Percentiles rank a stretch among this genome's conserved stretches.
phyloP scores from a whole-genome alignment of 2,329 filamentous ascomycete genomes.

The Cryphonectria parasitica region DNA sequence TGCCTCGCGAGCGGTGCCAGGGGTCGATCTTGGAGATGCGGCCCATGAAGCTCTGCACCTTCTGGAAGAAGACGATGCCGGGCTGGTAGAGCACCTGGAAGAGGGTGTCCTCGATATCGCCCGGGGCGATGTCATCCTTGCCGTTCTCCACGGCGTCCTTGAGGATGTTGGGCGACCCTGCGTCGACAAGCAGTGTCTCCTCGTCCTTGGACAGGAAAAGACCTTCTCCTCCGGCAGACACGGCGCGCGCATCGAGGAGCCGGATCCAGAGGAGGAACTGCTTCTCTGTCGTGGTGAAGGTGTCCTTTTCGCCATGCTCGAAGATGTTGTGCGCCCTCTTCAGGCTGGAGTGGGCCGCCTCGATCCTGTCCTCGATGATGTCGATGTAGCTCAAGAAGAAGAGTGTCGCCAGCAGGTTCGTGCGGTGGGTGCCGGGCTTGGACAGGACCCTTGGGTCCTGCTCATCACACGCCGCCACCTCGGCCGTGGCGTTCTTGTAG shows the following conservation, averaged over 20 bases:
- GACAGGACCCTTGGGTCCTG: slow-evolving; percentile 29
- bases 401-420: slow-evolving; percentile 52
- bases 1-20: slow-evolving; percentile 59
- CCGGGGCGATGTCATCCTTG: slow-evolving; percentile 33
- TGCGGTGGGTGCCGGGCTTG: slow-evolving; percentile 39
- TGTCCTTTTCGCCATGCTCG: slow-evolving; percentile 43
- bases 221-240: slow-evolving; percentile 60
- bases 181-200: slow-evolving; percentile 49
- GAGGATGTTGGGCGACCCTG: slow-evolving; percentile 47
- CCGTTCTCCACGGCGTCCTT: slow-evolving; percentile 35
- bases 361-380: slow-evolving; percentile 47
- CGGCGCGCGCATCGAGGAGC: slow-evolving; percentile 57
- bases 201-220: slow-evolving; percentile 55
- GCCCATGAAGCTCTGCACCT: slow-evolving; percentile 61
- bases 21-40: slow-evolving; percentile 60
- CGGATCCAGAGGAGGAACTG: slow-evolving; percentile 59
- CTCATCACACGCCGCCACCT: slow-evolving; percentile 37
- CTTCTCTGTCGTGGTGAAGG: slow-evolving; percentile 47
- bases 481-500: slow-evolving; percentile 43
- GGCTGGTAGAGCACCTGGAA: slow-evolving; percentile 61
- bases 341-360: slow-evolving; percentile 53
- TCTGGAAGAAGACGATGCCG: slow-evolving; percentile 60
- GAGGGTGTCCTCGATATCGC: slow-evolving; percentile 53
- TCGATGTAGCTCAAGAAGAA: slow-evolving; percentile 61
- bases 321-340: slow-evolving; percentile 54